Evolutionary conservation across 1,284 basidiomycete species (phyloP).

Genomic region (Ceraceosorus guamensis): DNA sequence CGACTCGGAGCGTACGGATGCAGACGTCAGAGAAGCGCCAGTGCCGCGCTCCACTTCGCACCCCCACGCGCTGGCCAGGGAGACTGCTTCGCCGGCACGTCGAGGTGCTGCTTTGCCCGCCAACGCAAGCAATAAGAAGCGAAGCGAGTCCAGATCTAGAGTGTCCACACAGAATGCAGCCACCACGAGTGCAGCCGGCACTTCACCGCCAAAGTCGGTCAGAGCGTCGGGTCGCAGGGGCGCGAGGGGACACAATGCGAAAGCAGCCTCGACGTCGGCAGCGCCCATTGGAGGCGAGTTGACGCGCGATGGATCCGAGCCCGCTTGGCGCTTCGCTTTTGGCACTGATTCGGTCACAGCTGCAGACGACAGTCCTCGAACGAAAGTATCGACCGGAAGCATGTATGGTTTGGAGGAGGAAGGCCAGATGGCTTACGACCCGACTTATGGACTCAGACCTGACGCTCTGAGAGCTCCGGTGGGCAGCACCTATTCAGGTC

Average conservation of each 20-base stretch:
- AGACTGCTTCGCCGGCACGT: background rate
- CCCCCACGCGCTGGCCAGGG: background rate
- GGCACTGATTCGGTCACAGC: background rate
- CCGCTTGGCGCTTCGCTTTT: slow-evolving; percentile 11
- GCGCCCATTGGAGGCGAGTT: background rate
- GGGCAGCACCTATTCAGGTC: slow-evolving; percentile 64
- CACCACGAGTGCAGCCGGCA: too few species aligned
- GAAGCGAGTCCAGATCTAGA: background rate
- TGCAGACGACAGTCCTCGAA: background rate
- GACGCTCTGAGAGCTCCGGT: slow-evolving; percentile 62
- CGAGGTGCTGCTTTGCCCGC: background rate
- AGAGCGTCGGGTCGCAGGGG: background rate
- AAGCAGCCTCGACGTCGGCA: slow-evolving; percentile 18
- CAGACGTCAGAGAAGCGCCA: background rate
- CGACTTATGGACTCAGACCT: slow-evolving; percentile 85
- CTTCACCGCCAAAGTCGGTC: too few species aligned
- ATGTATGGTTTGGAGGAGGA: slow-evolving; percentile 19
- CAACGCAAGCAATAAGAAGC: background rate
- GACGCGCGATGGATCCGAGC: slow-evolving; percentile 3
- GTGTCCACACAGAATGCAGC: background rate
- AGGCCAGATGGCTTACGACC: slow-evolving; percentile 76
- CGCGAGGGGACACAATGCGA: slow-evolving; percentile 11
- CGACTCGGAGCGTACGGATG: too few species aligned
- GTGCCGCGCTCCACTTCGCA: slow-evolving; percentile 1
- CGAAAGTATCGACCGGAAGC: too few species aligned